Evolutionary conservation across 768 basidiomycete species (phyloP).

Genomic region (Mycena vitilis): DNA sequence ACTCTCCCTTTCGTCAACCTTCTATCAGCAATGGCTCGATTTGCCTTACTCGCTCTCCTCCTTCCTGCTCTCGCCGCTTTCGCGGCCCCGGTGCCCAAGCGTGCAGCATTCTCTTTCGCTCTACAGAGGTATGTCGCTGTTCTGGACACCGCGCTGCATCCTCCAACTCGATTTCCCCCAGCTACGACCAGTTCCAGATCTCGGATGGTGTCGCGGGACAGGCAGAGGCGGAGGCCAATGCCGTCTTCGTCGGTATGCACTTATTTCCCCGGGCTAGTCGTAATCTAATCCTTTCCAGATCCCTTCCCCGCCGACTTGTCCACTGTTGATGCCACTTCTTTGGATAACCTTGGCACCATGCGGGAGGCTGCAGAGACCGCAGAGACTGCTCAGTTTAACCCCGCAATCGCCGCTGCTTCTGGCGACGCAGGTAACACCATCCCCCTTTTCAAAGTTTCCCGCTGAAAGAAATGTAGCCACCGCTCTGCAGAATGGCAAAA

Average conservation of each 20-base stretch:
- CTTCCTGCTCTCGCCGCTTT: slow-evolving; percentile 33
- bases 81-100: slow-evolving; percentile 39
- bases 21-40: slow-evolving; percentile 37
- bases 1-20: slow-evolving; percentile 28
- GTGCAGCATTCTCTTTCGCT: slow-evolving; percentile 32
- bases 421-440: slow-evolving; percentile 33
- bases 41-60: slow-evolving; percentile 38
- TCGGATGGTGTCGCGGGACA: no score
- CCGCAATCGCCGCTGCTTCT: slow-evolving; percentile 39
- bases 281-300: no score
- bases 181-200: no score
- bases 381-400: slow-evolving; percentile 39
- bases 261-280: no score
- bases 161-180: not conserved
- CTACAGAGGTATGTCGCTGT: slow-evolving; percentile 34
- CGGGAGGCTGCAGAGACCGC: slow-evolving; percentile 39
- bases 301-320: slow-evolving; percentile 42
- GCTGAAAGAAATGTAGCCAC: slow-evolving; percentile 37
- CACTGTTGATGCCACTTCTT: slow-evolving; percentile 43
- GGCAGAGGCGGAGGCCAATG: no score
- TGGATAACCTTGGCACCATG: slow-evolving; percentile 38
- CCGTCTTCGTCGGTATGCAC: no score
- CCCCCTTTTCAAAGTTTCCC: not conserved
- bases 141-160: no score
- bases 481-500: slow-evolving; percentile 53